Conservation (phyloP, 2,329 filamentous ascomycete genomes). For the Diplodia mutila region DNA sequence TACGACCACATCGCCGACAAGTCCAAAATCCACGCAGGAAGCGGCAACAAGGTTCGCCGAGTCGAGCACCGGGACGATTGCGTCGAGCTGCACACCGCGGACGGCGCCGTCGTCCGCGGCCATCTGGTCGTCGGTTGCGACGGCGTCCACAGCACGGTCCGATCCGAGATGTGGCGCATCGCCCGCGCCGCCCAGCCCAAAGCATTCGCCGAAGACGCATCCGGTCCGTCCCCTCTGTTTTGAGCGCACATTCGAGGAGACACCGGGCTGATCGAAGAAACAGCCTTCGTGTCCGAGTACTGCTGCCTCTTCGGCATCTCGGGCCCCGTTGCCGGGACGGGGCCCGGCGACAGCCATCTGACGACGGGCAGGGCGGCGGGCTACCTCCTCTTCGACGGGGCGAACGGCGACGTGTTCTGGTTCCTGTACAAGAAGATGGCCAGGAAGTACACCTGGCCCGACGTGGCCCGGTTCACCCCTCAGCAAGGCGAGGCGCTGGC, state of each 20-base stretch:
- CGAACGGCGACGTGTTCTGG: conserved; percentile 31
- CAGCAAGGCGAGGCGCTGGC: conserved; percentile 38
- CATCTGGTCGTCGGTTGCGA: conserved; percentile 35
- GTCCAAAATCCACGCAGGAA: conserved; percentile 28
- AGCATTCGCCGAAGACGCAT: conserved; percentile 17
- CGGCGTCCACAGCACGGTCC: conserved; percentile 33
- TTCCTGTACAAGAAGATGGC: conserved; percentile 35
- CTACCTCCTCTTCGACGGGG: conserved; percentile 29
- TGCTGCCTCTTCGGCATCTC: not conserved
- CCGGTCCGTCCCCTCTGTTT: conserved; percentile 24
- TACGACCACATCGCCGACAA: conserved; percentile 32
- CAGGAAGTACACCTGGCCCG: conserved; percentile 29
- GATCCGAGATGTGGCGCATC: conserved; percentile 33
- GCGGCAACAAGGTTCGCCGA: conserved; percentile 28
- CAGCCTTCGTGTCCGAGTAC: not conserved
- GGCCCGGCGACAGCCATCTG: not conserved
- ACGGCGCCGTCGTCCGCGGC: conserved; percentile 30
- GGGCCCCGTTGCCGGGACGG: not conserved
- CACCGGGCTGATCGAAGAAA: not conserved
- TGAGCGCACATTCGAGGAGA: no score
- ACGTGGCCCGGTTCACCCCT: conserved; percentile 37
- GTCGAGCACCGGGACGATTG: conserved; percentile 25
- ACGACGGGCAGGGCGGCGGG: conserved; percentile 20
- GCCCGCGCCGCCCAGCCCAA: conserved; percentile 23
- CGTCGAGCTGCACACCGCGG: conserved; percentile 29